phyloP scores from a whole-genome alignment of 305 asterid genomes.

The Lippia alba region DNA sequence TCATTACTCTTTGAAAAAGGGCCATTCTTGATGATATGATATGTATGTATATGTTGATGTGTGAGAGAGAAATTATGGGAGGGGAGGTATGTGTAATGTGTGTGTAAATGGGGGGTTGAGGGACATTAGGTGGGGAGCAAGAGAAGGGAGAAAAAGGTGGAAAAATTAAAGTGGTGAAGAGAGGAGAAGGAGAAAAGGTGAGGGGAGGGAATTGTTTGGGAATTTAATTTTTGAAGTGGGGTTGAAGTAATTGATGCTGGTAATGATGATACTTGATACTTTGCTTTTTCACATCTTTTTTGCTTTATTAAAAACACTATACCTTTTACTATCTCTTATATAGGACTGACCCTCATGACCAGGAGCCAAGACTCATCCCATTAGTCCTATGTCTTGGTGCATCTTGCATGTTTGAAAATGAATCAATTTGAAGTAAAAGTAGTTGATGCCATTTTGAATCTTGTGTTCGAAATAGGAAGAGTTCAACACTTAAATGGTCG shows the following conservation, averaged over 20 bases:
- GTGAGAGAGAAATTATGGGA: conserved; percentile 22
- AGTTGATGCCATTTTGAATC: too few relatives aligned
- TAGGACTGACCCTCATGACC: conserved; percentile 41
- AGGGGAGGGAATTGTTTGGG: conserved; percentile 53
- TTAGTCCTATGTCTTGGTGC: too few relatives aligned
- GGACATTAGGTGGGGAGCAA: conserved; percentile 28
- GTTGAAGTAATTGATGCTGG: conserved; percentile 57
- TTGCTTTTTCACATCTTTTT: conserved; percentile 26
- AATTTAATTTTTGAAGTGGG: conserved; percentile 43
- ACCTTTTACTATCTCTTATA: conserved; percentile 35
- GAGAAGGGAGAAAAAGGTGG: conserved; percentile 22
- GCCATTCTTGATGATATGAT: conserved; percentile 32
- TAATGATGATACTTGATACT: conserved; percentile 63
- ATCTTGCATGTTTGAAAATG: not conserved
- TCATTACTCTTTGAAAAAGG: conserved; percentile 46
- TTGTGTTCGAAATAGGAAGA: too few relatives aligned
- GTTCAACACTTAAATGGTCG: too few relatives aligned
- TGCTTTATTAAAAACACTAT: conserved; percentile 17
- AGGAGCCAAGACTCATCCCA: conserved; percentile 31
- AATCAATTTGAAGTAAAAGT: too few relatives aligned
- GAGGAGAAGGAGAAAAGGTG: conserved; percentile 17
- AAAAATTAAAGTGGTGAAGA: conserved; percentile 31
- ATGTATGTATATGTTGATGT: conserved; percentile 32
- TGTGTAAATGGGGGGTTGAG: conserved; percentile 20
- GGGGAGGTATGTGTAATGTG: conserved; percentile 3